phyloP scores from a whole-genome alignment of 495 filamentous ascomycete species.

The Penicillium paradoxum region DNA sequence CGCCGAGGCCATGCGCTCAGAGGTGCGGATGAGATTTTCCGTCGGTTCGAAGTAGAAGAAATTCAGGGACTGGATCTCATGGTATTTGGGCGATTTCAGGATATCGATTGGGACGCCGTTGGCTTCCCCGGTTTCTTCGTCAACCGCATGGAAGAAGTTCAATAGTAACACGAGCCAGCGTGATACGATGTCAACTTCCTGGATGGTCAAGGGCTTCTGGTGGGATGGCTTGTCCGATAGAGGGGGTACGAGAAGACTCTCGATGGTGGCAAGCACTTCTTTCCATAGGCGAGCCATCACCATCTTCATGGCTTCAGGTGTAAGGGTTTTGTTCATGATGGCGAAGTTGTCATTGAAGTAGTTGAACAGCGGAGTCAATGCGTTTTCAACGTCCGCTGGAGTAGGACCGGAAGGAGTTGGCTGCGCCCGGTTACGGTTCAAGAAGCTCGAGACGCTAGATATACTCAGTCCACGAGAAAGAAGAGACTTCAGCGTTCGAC shows the following conservation, averaged over 20 bases:
- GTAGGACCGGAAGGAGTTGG: slow-evolving; percentile 56
- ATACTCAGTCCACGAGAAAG: slow-evolving; percentile 68
- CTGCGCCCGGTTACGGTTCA: slow-evolving; percentile 56
- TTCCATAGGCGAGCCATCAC: slow-evolving; percentile 99
- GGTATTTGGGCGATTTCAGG: slow-evolving; percentile 94
- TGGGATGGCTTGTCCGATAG: slow-evolving; percentile 91
- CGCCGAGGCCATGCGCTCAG: slow-evolving; percentile 89
- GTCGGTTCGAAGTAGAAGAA: slow-evolving; percentile 98
- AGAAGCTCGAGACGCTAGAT: slow-evolving; percentile 74
- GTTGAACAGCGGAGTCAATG: slow-evolving; percentile 81
- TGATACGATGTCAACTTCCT: slow-evolving; percentile 92
- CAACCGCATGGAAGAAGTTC: slow-evolving; percentile 90
- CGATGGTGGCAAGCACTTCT: slow-evolving; percentile 87
- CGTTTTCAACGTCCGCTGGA: slow-evolving; percentile 68
- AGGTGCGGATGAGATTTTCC: slow-evolving; percentile 84
- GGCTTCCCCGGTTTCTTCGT: slow-evolving; percentile 79
- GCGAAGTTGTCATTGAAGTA: slow-evolving; percentile 99
- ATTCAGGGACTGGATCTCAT: slow-evolving; percentile 90
- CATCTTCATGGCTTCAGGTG: slow-evolving; percentile 86
- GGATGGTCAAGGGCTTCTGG: slow-evolving; percentile 78
- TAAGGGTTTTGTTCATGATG: slow-evolving; percentile 95
- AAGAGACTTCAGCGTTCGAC: slow-evolving; percentile 67
- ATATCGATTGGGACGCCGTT: slow-evolving; percentile 86
- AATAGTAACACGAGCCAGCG: slow-evolving; percentile 90
- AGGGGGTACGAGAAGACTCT: slow-evolving; percentile 85